These are phyloP conservation scores for Trametes elegans DNA, from an alignment of 768 basidiomycete species.

Conservation along the genomic window DNA sequence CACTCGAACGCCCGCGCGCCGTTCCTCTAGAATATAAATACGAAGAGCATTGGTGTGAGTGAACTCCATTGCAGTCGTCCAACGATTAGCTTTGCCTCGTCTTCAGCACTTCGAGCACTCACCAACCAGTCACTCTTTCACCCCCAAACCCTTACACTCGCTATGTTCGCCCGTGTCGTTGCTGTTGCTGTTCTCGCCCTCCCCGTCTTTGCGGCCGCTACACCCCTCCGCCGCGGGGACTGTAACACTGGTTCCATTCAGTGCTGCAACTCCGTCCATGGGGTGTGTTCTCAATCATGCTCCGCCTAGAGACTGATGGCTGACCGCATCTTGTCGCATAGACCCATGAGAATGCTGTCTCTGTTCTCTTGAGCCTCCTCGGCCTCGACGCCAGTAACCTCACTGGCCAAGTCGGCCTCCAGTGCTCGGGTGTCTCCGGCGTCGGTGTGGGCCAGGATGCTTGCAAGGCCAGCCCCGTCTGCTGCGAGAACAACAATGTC, in stretches of 20 bases:
- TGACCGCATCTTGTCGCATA: background rate
- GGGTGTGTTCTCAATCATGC: background rate
- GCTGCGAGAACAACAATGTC: conserved; percentile 27
- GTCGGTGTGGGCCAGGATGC: conserved; percentile 17
- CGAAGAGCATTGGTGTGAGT: background rate
- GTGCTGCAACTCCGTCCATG: conserved; percentile 18
- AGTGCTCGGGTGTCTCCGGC: conserved; percentile 25
- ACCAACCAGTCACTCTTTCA: conserved; percentile 18
- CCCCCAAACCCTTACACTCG: conserved; percentile 4
- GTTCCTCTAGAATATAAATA: background rate
- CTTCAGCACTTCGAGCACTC: background rate
- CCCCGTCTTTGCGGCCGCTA: conserved; percentile 14
- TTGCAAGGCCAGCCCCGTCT: conserved; percentile 21
- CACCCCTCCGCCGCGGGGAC: conserved; percentile 13
- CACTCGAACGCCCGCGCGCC: background rate
- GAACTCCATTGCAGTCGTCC: conserved; percentile 8
- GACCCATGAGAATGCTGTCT: conserved; percentile 8
- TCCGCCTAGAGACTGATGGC: background rate
- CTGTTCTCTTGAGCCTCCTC: conserved; percentile 21
- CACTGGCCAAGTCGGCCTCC: conserved; percentile 23
- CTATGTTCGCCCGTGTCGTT: conserved; percentile 19
- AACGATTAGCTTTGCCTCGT: conserved; percentile 5
- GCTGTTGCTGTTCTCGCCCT: conserved; percentile 16
- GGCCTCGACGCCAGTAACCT: conserved; percentile 20
- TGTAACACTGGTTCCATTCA: conserved; percentile 17